These are phyloP conservation scores for Pistacia integerrima DNA, from an alignment of 345 rosid genomes.

Conservation along the genomic window DNA sequence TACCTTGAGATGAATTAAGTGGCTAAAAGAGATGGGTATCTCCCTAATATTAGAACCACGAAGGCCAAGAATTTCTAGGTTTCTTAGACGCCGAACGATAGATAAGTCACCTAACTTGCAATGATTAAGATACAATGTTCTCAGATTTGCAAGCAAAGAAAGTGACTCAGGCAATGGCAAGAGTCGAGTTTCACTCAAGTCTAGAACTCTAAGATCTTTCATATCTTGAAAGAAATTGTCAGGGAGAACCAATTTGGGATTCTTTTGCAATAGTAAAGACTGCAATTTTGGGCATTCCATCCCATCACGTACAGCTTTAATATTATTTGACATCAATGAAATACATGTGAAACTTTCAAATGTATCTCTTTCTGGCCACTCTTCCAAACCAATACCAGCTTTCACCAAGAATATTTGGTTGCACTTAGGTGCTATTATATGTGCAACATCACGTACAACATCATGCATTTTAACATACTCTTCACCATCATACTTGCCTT, in stretches of 20 bases:
- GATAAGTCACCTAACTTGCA: no score
- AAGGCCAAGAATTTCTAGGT: no score
- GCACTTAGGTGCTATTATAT: not conserved
- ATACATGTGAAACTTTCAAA: not conserved
- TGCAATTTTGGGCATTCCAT: constrained; percentile 6
- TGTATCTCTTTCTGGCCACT: not conserved
- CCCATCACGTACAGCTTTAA: not conserved
- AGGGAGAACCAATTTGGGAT: not conserved
- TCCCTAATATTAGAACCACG: no score
- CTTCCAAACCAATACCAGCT: not conserved
- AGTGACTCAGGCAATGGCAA: no score
- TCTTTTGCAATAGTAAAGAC: not conserved
- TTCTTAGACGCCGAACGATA: no score
- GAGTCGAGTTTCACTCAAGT: not conserved
- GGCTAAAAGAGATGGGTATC: no score
- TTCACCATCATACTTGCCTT: no score
- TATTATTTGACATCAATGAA: constrained; percentile 2
- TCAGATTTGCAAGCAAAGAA: no score
- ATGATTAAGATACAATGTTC: no score
- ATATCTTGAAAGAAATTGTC: not conserved
- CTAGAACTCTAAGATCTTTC: constrained; percentile 1
- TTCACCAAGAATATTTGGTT: not conserved
- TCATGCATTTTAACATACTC: not conserved
- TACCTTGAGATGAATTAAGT: no score
- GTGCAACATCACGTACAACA: not conserved